Percentiles rank a stretch among this genome's conserved stretches.
Evolutionary conservation across 2,329 filamentous ascomycete genomes (phyloP).

Genomic region (Diaporthe sp.): DNA sequence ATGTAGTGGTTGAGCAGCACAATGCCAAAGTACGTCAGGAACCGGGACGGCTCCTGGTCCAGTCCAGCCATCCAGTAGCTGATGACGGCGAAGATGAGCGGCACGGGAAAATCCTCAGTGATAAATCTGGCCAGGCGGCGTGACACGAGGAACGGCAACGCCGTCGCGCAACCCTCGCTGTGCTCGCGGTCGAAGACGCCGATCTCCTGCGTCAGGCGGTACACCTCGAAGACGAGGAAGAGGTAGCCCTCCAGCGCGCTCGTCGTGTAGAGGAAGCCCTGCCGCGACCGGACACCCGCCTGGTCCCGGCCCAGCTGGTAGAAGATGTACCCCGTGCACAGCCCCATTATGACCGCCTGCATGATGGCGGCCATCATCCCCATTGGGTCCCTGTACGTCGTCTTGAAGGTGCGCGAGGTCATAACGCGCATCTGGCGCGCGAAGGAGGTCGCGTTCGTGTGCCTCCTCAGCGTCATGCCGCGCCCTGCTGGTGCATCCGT

Average conservation of each 20-base stretch:
- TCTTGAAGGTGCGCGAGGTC: slow-evolving; percentile 77
- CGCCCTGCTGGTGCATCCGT: slow-evolving; percentile 24
- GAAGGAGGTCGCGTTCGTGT: slow-evolving; percentile 67
- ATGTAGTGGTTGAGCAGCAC: slow-evolving; percentile 81
- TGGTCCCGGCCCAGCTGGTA: slow-evolving; percentile 74
- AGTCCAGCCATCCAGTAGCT: slow-evolving; percentile 87
- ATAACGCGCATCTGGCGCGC: slow-evolving; percentile 75
- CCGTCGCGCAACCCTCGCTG: slow-evolving; percentile 79
- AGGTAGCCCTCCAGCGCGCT: slow-evolving; percentile 82
- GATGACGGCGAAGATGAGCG: slow-evolving; percentile 77
- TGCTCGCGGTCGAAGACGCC: slow-evolving; percentile 82
- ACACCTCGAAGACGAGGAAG: slow-evolving; percentile 82
- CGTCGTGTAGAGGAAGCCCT: slow-evolving; percentile 81
- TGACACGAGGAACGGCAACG: slow-evolving; percentile 78
- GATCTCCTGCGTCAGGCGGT: slow-evolving; percentile 81
- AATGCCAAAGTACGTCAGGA: slow-evolving; percentile 80
- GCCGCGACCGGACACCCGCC: slow-evolving; percentile 79
- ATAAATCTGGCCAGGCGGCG: slow-evolving; percentile 77
- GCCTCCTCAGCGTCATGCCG: slow-evolving; percentile 40
- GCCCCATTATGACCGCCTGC: slow-evolving; percentile 78
- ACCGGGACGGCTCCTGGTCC: slow-evolving; percentile 72
- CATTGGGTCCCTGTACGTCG: slow-evolving; percentile 82
- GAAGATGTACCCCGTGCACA: slow-evolving; percentile 82
- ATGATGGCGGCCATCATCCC: slow-evolving; percentile 79
- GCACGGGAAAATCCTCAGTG: slow-evolving; percentile 81